Conservation (phyloP, 2,329 filamentous ascomycete genomes). For the Calycina herbarum region DNA sequence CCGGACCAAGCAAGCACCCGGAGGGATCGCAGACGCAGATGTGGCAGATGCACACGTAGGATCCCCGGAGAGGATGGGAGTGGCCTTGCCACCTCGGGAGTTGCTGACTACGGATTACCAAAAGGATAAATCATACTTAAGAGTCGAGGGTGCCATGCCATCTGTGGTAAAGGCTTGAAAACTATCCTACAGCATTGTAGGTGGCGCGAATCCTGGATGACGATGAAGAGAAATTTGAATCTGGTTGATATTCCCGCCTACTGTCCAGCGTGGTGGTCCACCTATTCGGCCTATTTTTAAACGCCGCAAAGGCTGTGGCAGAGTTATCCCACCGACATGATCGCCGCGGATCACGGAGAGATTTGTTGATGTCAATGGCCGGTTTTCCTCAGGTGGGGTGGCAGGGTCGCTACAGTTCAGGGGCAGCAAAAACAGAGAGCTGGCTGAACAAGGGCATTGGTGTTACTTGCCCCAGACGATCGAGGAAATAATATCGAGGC, state of each 20-base stretch:
- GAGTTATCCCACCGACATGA: not conserved
- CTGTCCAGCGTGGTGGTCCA: not conserved
- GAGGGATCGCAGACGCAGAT: not conserved
- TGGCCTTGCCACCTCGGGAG: not conserved
- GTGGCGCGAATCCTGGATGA: not conserved
- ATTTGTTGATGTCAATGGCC: not conserved
- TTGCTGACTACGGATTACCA: not conserved
- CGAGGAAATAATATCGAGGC: constrained; percentile 9
- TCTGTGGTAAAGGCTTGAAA: not conserved
- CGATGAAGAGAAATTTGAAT: not conserved
- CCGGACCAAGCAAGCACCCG: not conserved
- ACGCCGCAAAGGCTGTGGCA: not conserved
- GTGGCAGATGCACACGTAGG: not conserved
- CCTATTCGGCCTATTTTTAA: not conserved
- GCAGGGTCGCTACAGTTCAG: not conserved
- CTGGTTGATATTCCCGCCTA: not conserved
- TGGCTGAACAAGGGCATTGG: not conserved
- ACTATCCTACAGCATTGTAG: not conserved
- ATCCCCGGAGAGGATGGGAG: not conserved
- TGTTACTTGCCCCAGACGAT: not conserved
- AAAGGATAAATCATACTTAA: not conserved
- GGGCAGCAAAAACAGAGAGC: not conserved
- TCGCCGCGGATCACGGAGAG: constrained; percentile 13
- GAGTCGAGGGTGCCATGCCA: not conserved
- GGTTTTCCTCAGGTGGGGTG: not conserved